phyloP scores from a whole-genome alignment of 1,139 yeast genomes.

The Magnusiomyces fungicola region DNA sequence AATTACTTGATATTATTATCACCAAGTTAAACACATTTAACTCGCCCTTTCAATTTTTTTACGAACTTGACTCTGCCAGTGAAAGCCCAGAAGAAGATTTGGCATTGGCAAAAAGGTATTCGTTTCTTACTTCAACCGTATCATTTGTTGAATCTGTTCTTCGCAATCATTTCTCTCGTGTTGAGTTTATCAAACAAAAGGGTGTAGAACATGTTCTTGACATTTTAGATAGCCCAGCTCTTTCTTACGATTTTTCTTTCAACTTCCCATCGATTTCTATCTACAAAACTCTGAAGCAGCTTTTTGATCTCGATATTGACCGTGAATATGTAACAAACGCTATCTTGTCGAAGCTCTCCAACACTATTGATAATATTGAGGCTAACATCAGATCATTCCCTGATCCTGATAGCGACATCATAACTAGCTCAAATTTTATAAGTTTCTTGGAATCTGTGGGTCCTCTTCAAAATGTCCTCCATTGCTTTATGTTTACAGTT shows the following conservation, averaged over 20 bases:
- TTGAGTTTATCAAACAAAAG: constrained; percentile 29
- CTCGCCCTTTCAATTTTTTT: constrained; percentile 10
- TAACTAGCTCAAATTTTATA: constrained; percentile 16
- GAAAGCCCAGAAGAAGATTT: constrained; percentile 15
- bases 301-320: constrained; percentile 28
- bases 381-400: constrained; percentile 9
- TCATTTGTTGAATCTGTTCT: constrained; percentile 31
- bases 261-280: constrained; percentile 28
- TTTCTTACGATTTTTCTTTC: constrained; percentile 34
- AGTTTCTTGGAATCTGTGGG: constrained; percentile 17
- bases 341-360: constrained; percentile 13
- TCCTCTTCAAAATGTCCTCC: constrained; percentile 21
- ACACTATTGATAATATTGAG: constrained; percentile 9
- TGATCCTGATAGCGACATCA: constrained; percentile 13
- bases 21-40: constrained; percentile 16
- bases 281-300: constrained; percentile 22
- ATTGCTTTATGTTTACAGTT: constrained; percentile 25
- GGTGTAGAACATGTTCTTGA: constrained; percentile 27
- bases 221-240: constrained; percentile 24
- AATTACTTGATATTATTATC: constrained; percentile 44
- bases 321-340: constrained; percentile 21
- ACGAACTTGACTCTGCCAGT: constrained; percentile 14
- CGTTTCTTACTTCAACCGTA: constrained; percentile 12
- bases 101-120: constrained; percentile 10
- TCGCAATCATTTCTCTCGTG: constrained; percentile 29